Base-by-base conservation (phyloP, 2,329 filamentous ascomycete species). In the Leptographium radiaticola region DNA sequence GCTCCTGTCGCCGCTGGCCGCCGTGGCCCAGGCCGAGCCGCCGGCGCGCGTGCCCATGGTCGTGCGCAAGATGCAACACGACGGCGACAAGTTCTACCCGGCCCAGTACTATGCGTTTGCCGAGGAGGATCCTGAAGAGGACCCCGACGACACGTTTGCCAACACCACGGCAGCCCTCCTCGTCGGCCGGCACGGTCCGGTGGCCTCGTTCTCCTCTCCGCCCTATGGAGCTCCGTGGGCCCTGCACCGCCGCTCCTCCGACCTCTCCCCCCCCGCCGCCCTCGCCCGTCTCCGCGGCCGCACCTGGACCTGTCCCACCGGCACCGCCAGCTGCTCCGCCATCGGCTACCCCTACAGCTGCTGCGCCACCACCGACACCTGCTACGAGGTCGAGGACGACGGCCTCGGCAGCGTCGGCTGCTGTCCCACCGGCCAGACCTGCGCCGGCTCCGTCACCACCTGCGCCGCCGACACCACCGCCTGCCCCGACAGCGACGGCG, bases 291-390 rank as follows among this genome's bases (percentile, higher is more conserved):
- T 83, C 8, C 67, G 77, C 56, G 74, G 74, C 57, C 75, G 86
- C 56, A 75, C 76, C 30, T 85, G 82, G 66, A 63, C 72, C 44
- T 91, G 87, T 62, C 87, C 87, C 0, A 66, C 68, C 0, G 83
- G 79, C 30, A 89, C 85, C 53, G 73, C 70, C 40, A 76, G 74
- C 63, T 93, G 87, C 66, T 72, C 74, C 16, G 69, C 68, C 18
- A 83, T 89, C 60, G 79, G 77, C 9, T 76, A 78, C 47, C 78
- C 84, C 1, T 78, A 88, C 66, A 85, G 83, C 66, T 93, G 87
- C 70, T 93, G 87, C 65, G 70, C 75, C 25, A 71, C 72, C n/a
- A 76, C 73, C 16, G 81, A 84, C 59, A 78, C 74, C 9, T 93
- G 87, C 64, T 80, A 85, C 48, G 67, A 70, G 30, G 80, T 89